Evolutionary conservation across 305 asterid genomes (phyloP), one percentile per base, ranked within the genome.

Genomic region (Caryopteris hybrid): DNA sequence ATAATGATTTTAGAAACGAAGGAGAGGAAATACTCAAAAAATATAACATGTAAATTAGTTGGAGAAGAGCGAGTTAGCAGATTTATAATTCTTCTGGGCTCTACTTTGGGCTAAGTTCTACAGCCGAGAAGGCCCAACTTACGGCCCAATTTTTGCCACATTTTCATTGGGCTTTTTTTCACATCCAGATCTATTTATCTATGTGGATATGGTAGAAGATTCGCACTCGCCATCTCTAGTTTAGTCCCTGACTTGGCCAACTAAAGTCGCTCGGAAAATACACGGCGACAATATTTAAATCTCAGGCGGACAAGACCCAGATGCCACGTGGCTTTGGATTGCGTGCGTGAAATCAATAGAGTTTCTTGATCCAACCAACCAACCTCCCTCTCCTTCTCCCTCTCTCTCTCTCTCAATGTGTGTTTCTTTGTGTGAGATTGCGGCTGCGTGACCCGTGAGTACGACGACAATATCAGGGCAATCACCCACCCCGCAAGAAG

Each of bases 241-340:
- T 13, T 0, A 10, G 63, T 18, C 64, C 31, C 3, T 31, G 21
- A 47, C 47, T 46, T 47, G 59, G 18, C 34, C 21, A 45, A 38
- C 62, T 34, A 22, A 61, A 17, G 54, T 47, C 27, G 67, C 41
- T 8, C 0, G 18, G 18, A 11, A 12, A 34, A 13, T 8, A 22
- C 20, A 7, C 17, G 14, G 20, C 64, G 34, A 4, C 39, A 6
- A 22, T 8, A 60, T 21, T 60, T 41, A 61, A 25, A 25, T 41
- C 47, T 42, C 8, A 17, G 34, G 48, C 22, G 5, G 20, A 50
- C 16, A 8, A 0, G 39, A 13, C 27, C 27, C 61, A 34, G n/a
- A 45, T 48, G 73, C 71, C 68, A 64, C 63, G 56, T 74, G 73
- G 71, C 71, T 5, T 68, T 10, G 56, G 60, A 13, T 47, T 68